phyloP scores from a whole-genome alignment of 192 early-diverging fungal species.

The Coemansia sp. region DNA sequence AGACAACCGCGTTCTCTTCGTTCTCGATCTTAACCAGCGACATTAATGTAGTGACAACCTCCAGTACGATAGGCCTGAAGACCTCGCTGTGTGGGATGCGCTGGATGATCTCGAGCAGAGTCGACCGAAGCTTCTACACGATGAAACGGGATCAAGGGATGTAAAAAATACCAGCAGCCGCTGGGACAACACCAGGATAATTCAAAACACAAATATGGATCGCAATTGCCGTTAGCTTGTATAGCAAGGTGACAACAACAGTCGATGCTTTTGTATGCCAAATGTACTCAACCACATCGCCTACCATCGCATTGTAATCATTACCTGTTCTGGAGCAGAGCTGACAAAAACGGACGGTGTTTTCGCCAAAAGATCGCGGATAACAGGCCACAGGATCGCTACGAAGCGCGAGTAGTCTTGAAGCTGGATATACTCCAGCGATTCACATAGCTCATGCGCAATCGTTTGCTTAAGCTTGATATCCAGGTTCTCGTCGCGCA shows the following conservation, averaged over 20 bases:
- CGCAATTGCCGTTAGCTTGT: background rate
- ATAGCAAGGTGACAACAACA: background rate
- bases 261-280: too few species aligned
- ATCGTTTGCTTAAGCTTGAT: slow-evolving; percentile 73
- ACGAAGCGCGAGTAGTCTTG: slow-evolving; percentile 81
- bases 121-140: slow-evolving; percentile 59
- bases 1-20: slow-evolving; percentile 95
- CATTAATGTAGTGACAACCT: slow-evolving; percentile 75
- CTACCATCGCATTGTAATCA: background rate
- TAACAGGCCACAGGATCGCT: slow-evolving; percentile 77
- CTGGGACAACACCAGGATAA: background rate
- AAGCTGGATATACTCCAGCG: slow-evolving; percentile 86
- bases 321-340: slow-evolving; percentile 71
- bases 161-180: too few species aligned
- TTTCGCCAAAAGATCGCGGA: slow-evolving; percentile 71
- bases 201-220: background rate
- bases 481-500: slow-evolving; percentile 56
- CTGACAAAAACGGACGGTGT: slow-evolving; percentile 71
- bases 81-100: slow-evolving; percentile 88
- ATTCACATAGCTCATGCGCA: slow-evolving; percentile 83
- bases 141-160: background rate
- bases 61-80: slow-evolving; percentile 70
- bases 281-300: background rate
- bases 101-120: slow-evolving; percentile 81
- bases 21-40: slow-evolving; percentile 84